phyloP scores from a whole-genome alignment of 2,329 filamentous ascomycete species.

The Amesomyces nigricolor region DNA sequence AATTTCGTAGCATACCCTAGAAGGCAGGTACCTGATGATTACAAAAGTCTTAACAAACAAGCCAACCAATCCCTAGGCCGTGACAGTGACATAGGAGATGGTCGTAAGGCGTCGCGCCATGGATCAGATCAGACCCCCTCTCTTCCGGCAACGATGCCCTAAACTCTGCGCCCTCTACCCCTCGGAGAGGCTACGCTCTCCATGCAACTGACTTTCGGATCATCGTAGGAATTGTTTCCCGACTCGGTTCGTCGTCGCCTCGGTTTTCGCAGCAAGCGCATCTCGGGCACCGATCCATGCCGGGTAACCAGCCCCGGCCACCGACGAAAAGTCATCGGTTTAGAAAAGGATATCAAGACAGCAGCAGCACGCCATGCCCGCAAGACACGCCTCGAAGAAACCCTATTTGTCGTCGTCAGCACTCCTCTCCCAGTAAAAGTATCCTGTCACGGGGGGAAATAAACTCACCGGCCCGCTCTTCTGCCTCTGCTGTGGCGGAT shows the following conservation, averaged over 20 bases:
- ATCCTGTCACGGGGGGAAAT: neutral
- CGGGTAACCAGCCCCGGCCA: slow-evolving; percentile 5
- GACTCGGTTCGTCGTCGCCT: neutral
- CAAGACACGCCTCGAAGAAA: slow-evolving; percentile 43
- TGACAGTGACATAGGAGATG: too few species aligned
- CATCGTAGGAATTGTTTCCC: too few species aligned
- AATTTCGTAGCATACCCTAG: neutral
- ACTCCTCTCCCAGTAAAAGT: neutral
- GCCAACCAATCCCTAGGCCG: too few species aligned
- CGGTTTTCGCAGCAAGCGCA: too few species aligned
- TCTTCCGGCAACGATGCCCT: neutral
- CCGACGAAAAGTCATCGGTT: too few species aligned
- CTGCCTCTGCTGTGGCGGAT: slow-evolving; percentile 29
- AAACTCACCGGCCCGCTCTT: slow-evolving; percentile 30
- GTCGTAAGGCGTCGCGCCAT: too few species aligned
- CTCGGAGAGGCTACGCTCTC: too few species aligned
- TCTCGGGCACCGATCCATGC: neutral
- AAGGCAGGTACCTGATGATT: neutral
- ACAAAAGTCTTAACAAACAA: too few species aligned
- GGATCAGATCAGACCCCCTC: too few species aligned
- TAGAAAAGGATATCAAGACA: slow-evolving; percentile 54
- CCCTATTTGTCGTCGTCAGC: slow-evolving; percentile 22
- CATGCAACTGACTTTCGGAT: too few species aligned
- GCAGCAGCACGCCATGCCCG: slow-evolving; percentile 52
- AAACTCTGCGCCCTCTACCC: neutral